These are phyloP conservation scores for Linum usitatissimum DNA, from an alignment of 345 rosid genomes.

Conservation along the genomic window DNA sequence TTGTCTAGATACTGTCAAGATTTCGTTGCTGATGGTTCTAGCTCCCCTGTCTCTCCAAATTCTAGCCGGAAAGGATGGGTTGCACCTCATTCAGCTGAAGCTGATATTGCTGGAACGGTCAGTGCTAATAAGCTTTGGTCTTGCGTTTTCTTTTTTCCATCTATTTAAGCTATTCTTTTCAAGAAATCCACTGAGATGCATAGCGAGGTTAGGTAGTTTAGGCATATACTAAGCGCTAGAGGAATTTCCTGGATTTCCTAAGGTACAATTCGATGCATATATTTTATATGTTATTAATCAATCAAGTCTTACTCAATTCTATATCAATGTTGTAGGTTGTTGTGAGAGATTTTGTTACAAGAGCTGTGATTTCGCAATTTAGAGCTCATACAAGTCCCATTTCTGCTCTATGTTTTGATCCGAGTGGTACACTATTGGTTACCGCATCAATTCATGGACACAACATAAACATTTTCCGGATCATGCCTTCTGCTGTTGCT, in stretches of 20 bases:
- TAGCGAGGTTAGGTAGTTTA: not conserved
- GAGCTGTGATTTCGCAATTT: slow-evolving; percentile 81
- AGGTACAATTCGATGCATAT: too few relatives aligned
- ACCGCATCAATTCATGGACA: slow-evolving; percentile 88
- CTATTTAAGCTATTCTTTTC: slow-evolving; percentile 7
- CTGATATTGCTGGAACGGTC: slow-evolving; percentile 89
- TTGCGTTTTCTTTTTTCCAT: not conserved
- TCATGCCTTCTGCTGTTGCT: slow-evolving; percentile 59
- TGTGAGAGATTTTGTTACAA: slow-evolving; percentile 76
- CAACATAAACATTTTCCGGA: slow-evolving; percentile 83
- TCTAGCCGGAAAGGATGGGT: slow-evolving; percentile 73
- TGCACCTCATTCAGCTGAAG: slow-evolving; percentile 47
- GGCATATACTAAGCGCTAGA: slow-evolving; percentile 1
- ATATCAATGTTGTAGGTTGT: slow-evolving; percentile 52
- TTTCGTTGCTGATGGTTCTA: slow-evolving; percentile 61
- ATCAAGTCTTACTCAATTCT: not conserved
- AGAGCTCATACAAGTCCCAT: slow-evolving; percentile 95
- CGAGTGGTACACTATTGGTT: slow-evolving; percentile 84
- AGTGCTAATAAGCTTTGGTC: slow-evolving; percentile 28
- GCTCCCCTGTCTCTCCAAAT: slow-evolving; percentile 62
- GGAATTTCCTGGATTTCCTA: not conserved
- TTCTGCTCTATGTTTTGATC: slow-evolving; percentile 90
- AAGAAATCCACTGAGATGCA: slow-evolving; percentile 1
- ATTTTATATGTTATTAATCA: not conserved
- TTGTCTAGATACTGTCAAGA: slow-evolving; percentile 80